A percentile compares a stretch with the other conserved stretches of the same genome.
Evolutionary conservation across 2,329 filamentous ascomycete species (phyloP).

Genomic region (Pyrenophora graminea): DNA sequence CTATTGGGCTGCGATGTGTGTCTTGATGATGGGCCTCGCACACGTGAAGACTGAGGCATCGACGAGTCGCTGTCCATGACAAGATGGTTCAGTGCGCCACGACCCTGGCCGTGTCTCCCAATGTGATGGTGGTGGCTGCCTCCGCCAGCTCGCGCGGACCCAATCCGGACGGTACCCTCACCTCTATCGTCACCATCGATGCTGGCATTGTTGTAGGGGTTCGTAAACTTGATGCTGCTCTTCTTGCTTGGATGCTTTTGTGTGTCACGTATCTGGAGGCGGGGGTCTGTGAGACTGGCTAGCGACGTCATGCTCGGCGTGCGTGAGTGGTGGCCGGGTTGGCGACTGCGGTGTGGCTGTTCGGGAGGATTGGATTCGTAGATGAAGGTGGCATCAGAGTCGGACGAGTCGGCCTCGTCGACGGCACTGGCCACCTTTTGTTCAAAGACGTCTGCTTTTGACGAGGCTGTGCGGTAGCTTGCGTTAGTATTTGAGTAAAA

Average conservation of each 20-base stretch:
- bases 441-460: conserved; percentile 97
- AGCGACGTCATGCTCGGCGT: conserved; percentile 91
- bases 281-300: conserved; percentile 67
- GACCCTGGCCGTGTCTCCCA: conserved; percentile 74
- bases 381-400: conserved; percentile 97
- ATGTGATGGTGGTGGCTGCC: conserved; percentile 82
- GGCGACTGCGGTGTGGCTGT: conserved; percentile 67
- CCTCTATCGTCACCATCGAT: conserved; percentile 53
- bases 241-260: conserved; percentile 70
- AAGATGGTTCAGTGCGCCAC: conserved; percentile 71
- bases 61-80: conserved; percentile 60
- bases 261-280: conserved; percentile 62
- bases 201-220: conserved; percentile 68
- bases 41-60: conserved; percentile 72
- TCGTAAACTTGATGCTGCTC: conserved; percentile 94
- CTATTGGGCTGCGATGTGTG: conserved; percentile 71
- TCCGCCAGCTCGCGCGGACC: conserved; percentile 53
- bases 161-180: conserved; percentile 45
- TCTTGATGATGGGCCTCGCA: conserved; percentile 62
- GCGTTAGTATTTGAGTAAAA: conserved; percentile 45
- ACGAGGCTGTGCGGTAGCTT: conserved; percentile 66
- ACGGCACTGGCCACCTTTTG: conserved; percentile 95
- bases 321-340: conserved; percentile 71
- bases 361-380: conserved; percentile 93
- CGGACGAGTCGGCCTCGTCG: conserved; percentile 92